These are phyloP conservation scores for Cladosporium oxysporum DNA, from an alignment of 2,329 filamentous ascomycete genomes.

Conservation along the genomic window DNA sequence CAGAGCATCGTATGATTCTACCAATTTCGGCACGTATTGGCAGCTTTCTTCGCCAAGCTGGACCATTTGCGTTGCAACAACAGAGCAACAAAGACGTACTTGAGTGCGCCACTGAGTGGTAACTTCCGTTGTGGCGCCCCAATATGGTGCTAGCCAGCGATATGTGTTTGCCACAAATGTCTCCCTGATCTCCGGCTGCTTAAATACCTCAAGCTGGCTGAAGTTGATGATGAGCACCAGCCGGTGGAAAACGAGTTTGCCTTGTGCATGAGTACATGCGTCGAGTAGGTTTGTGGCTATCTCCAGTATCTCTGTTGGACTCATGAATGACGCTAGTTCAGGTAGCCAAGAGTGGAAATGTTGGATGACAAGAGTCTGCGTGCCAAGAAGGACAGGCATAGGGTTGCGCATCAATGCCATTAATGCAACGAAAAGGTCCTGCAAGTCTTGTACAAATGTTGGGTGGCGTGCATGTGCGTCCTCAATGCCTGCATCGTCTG, in stretches of 20 bases:
- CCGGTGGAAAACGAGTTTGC: constrained; percentile 89
- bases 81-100: constrained; percentile 88
- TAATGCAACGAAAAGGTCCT: constrained; percentile 84
- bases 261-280: constrained; percentile 81
- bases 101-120: constrained; percentile 90
- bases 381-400: constrained; percentile 84
- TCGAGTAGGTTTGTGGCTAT: constrained; percentile 93
- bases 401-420: constrained; percentile 87
- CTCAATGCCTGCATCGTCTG: constrained; percentile 10
- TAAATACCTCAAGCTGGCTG: constrained; percentile 77
- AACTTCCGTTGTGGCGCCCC: constrained; percentile 73
- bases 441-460: constrained; percentile 80
- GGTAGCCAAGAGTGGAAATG: constrained; percentile 98
- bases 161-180: constrained; percentile 65
- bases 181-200: constrained; percentile 71
- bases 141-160: constrained; percentile 89
- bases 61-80: constrained; percentile 80
- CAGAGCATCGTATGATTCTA: constrained; percentile 83
- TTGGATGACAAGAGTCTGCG: constrained; percentile 91
- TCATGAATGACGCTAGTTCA: constrained; percentile 75
- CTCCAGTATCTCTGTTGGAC: constrained; percentile 81
- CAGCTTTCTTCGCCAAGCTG: constrained; percentile 79
- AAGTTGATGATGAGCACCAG: constrained; percentile 92
- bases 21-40: constrained; percentile 85
- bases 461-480: constrained; percentile 70